phyloP scores from a whole-genome alignment of 140 eudicot genomes.

The Bidens hawaiensis region DNA sequence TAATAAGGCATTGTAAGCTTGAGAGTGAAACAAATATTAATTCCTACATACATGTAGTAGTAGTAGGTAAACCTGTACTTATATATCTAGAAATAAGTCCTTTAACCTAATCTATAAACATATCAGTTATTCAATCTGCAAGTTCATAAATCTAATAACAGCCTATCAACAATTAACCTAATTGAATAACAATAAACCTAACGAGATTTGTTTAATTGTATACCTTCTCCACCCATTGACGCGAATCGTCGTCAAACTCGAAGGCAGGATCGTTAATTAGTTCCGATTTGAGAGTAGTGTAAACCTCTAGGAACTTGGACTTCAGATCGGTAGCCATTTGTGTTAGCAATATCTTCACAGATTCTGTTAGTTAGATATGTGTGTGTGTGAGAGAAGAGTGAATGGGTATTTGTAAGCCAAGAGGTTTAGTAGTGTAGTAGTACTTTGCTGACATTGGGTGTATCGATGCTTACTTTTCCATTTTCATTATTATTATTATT shows the following conservation, averaged over 20 bases:
- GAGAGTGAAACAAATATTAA: background rate
- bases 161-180: no score
- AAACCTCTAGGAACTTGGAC: slow-evolving; percentile 50
- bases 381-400: no score
- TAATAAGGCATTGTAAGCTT: background rate
- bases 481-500: no score
- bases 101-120: background rate
- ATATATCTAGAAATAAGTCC: background rate
- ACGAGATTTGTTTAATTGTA: no score
- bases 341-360: no score
- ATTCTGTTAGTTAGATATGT: no score
- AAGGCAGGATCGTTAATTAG: slow-evolving; percentile 63
- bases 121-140: background rate
- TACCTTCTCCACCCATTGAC: slow-evolving; percentile 72
- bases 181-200: no score
- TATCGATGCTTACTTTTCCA: no score
- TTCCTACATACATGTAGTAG: background rate
- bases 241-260: slow-evolving; percentile 59
- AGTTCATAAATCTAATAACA: background rate
- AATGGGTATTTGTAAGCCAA: no score
- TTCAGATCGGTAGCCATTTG: slow-evolving; percentile 55
- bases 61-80: background rate
- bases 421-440: no score
- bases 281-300: slow-evolving; percentile 50
- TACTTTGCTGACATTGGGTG: no score